phyloP scores from a whole-genome alignment of 192 early-diverging fungal genomes.

The Coemansia sp. region DNA sequence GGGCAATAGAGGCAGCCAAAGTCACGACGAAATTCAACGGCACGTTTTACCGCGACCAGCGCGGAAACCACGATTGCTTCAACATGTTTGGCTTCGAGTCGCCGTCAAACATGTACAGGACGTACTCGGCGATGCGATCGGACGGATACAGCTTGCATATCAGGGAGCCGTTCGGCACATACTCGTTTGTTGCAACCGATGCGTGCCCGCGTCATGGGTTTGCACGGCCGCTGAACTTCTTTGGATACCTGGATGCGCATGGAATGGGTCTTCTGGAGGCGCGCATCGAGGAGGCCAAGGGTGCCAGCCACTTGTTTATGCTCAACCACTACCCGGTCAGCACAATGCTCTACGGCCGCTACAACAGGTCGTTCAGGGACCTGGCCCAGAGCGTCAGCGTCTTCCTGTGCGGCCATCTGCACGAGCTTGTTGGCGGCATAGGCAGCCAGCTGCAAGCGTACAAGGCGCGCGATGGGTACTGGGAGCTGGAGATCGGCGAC shows the following conservation, averaged over 20 bases:
- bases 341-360: constrained; percentile 69
- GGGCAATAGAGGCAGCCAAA: constrained; percentile 58
- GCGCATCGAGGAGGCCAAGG: constrained; percentile 57
- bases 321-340: constrained; percentile 78
- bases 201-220: constrained; percentile 75
- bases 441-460: constrained; percentile 66
- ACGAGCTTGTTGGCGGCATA: constrained; percentile 61
- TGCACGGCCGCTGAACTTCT: constrained; percentile 86
- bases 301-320: constrained; percentile 55
- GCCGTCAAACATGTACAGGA: constrained; percentile 61
- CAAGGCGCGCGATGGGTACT: constrained; percentile 59
- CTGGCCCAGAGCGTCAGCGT: constrained; percentile 65
- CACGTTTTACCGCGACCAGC: constrained; percentile 77
- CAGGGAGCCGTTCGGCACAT: constrained; percentile 70
- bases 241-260: constrained; percentile 72
- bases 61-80: constrained; percentile 97
- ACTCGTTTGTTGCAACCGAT: constrained; percentile 82
- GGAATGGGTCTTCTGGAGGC: constrained; percentile 73
- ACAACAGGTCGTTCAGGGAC: constrained; percentile 61
- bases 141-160: constrained; percentile 61
- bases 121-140: constrained; percentile 55
- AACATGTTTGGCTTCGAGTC: constrained; percentile 66
- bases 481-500: constrained; percentile 87
- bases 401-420: constrained; percentile 87
- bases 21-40: constrained; percentile 56